Percentiles rank a stretch among this genome's conserved stretches.
phyloP scores from a whole-genome alignment of 129 eudicot species.

The Arctium minus region DNA sequence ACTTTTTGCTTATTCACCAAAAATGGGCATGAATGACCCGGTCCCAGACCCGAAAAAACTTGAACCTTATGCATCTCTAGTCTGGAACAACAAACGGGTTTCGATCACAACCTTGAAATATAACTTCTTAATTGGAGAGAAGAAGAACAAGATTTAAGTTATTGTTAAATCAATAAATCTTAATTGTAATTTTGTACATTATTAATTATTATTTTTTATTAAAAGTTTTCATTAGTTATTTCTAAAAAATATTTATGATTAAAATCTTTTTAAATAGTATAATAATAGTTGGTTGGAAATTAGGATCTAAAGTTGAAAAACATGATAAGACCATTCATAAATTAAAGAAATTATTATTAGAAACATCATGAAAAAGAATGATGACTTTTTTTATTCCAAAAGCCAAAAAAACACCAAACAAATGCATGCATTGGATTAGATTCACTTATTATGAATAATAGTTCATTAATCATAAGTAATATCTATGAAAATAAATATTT shows the following conservation, averaged over 20 bases:
- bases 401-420: slow-evolving; percentile 8
- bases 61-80: no score
- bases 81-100: neutral
- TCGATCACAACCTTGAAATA: neutral
- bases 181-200: neutral
- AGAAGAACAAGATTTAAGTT: no score
- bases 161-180: no score
- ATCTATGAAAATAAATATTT: neutral
- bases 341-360: neutral
- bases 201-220: neutral
- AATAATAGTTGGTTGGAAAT: slow-evolving; percentile 19
- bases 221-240: neutral
- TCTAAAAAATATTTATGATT: slow-evolving; percentile 9
- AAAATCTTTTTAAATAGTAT: slow-evolving; percentile 21
- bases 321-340: slow-evolving; percentile 51
- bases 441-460: neutral
- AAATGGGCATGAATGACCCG: no score
- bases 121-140: neutral
- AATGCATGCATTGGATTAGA: slow-evolving; percentile 16
- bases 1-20: no score
- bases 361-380: slow-evolving; percentile 9
- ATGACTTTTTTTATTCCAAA: slow-evolving; percentile 11
- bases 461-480: neutral
- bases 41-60: no score
- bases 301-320: slow-evolving; percentile 34